Evolutionary conservation across 495 filamentous ascomycete genomes (phyloP).

Genomic region (Daldinia concentrica): DNA sequence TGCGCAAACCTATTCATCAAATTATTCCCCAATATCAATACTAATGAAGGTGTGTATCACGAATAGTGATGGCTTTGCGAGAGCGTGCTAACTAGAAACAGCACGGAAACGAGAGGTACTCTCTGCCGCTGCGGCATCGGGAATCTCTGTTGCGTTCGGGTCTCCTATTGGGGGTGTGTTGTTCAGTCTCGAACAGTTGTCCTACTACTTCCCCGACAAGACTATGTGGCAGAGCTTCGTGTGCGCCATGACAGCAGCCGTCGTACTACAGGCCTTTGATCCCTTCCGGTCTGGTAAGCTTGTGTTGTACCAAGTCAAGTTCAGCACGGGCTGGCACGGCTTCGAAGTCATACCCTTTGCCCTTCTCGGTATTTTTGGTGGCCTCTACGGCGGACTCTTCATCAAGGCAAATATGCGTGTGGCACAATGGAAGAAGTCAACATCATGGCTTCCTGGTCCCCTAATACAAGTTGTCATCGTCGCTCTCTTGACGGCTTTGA

Average conservation of each 20-base stretch:
- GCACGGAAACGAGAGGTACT: constrained; percentile 95
- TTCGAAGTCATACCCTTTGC: constrained; percentile 93
- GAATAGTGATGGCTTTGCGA: background rate
- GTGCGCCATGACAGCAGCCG: constrained; percentile 96
- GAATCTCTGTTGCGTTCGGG: constrained; percentile 97
- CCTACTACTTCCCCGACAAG: constrained; percentile 98
- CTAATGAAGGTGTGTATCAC: constrained; percentile 78
- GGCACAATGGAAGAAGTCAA: constrained; percentile 78
- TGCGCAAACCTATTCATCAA: constrained; percentile 97
- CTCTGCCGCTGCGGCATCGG: constrained; percentile 92
- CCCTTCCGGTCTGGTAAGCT: constrained; percentile 96
- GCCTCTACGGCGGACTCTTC: constrained; percentile 91
- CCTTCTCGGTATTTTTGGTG: constrained; percentile 87
- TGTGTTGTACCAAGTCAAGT: constrained; percentile 95
- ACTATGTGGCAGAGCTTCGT: constrained; percentile 99
- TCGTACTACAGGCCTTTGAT: constrained; percentile 90
- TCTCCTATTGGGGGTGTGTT: constrained; percentile 93
- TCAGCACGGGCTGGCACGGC: constrained; percentile 90
- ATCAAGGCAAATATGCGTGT: constrained; percentile 94
- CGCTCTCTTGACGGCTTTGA: constrained; percentile 79
- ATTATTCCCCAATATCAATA: constrained; percentile 79
- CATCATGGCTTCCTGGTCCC: constrained; percentile 68
- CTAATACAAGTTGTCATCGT: constrained; percentile 79
- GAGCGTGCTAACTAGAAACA: constrained; percentile 45
- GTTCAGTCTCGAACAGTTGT: constrained; percentile 95